These are phyloP conservation scores for Trapa bicornis DNA, from an alignment of 345 rosid genomes.

Conservation along the genomic window DNA sequence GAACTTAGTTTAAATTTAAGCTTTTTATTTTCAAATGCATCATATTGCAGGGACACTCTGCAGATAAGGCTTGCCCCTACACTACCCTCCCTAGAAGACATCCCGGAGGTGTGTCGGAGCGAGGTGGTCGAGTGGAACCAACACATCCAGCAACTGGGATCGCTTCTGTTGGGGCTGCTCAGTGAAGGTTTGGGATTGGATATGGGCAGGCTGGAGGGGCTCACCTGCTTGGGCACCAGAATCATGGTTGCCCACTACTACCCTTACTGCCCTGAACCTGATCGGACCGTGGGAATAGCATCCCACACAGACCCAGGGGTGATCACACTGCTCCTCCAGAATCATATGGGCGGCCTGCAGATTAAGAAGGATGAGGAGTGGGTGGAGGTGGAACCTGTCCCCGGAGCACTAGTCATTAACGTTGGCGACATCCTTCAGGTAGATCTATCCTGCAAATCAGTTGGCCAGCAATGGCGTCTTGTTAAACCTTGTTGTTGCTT, in stretches of 20 bases:
- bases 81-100: slow-evolving; percentile 8
- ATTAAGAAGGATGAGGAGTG: slow-evolving; percentile 30
- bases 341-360: slow-evolving; percentile 40
- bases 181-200: slow-evolving; percentile 39
- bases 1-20: too few species aligned
- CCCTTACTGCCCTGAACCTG: slow-evolving; percentile 46
- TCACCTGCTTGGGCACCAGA: slow-evolving; percentile 25
- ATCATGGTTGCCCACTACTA: slow-evolving; percentile 37
- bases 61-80: slow-evolving; percentile 23
- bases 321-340: slow-evolving; percentile 31
- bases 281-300: slow-evolving; percentile 32
- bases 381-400: slow-evolving; percentile 37
- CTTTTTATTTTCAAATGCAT: not conserved
- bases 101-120: slow-evolving; percentile 35
- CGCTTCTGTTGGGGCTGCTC: slow-evolving; percentile 28
- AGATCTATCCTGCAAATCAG: not conserved
- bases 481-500: too few species aligned
- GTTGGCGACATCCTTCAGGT: slow-evolving; percentile 50
- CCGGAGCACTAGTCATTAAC: slow-evolving; percentile 38
- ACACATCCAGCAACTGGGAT: slow-evolving; percentile 19
- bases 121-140: slow-evolving; percentile 32
- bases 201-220: slow-evolving; percentile 19
- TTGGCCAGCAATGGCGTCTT: too few species aligned
- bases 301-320: slow-evolving; percentile 43
- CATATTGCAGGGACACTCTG: slow-evolving; percentile 31